Percentiles rank a stretch among this genome's conserved stretches.
Evolutionary conservation across 805 yeast genomes (phyloP).

Genomic region (Maudiozyma pseudohumilis): DNA sequence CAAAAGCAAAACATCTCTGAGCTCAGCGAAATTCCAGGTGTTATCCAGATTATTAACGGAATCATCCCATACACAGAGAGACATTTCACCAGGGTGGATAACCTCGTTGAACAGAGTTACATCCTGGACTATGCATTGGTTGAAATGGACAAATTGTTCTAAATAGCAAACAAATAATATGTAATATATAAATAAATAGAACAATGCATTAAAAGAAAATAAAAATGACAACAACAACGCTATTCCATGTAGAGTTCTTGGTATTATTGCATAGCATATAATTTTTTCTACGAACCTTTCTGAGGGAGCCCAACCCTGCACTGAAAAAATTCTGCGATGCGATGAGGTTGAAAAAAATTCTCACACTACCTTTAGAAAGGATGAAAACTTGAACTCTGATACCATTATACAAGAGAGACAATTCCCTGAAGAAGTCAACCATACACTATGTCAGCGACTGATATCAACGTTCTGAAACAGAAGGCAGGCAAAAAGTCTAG

Average conservation of each 20-base stretch:
- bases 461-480: constrained; percentile 11
- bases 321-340: constrained; percentile 7
- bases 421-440: neutral
- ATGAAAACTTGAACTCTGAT: neutral
- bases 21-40: constrained; percentile 55
- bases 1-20: constrained; percentile 43
- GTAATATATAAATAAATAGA: constrained; percentile 1
- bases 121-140: constrained; percentile 74
- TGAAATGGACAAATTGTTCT: constrained; percentile 49
- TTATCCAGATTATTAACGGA: constrained; percentile 59
- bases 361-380: neutral
- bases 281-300: too few relatives aligned
- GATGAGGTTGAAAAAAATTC: constrained; percentile 7
- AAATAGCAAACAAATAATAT: constrained; percentile 1
- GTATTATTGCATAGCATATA: too few relatives aligned
- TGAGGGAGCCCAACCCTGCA: too few relatives aligned
- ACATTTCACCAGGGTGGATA: constrained; percentile 69
- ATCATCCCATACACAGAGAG: constrained; percentile 83
- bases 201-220: too few relatives aligned
- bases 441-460: constrained; percentile 18
- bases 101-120: constrained; percentile 74
- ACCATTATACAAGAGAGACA: neutral
- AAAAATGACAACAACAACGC: too few relatives aligned
- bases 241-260: too few relatives aligned
- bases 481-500: constrained; percentile 32